A percentile compares a stretch with the other conserved stretches of the same genome.
phyloP scores from a whole-genome alignment of 345 rosid genomes.

The Salix brachista region DNA sequence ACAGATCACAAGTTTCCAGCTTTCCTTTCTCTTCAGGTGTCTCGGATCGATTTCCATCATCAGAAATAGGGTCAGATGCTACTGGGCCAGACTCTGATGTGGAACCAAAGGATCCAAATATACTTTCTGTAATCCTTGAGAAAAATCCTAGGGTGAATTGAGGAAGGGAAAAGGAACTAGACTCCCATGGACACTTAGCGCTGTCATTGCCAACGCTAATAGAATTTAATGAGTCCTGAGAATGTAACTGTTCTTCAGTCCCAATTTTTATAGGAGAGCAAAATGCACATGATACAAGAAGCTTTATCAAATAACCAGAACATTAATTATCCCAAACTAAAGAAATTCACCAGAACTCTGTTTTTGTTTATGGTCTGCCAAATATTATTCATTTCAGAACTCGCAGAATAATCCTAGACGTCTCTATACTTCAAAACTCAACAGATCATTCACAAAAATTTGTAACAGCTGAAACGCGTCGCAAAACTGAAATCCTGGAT shows the following conservation, averaged over 20 bases:
- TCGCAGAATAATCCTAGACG: not conserved
- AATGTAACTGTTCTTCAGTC: constrained; percentile 20
- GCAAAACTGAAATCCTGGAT: not conserved
- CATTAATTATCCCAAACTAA: not conserved
- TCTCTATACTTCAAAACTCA: not conserved
- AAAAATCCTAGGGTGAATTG: constrained; percentile 67
- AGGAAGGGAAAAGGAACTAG: constrained; percentile 50
- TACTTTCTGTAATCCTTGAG: constrained; percentile 43
- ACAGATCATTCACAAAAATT: not conserved
- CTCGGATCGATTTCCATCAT: constrained; percentile 34
- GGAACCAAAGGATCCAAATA: constrained; percentile 53
- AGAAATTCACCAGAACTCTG: not conserved
- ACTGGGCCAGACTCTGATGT: constrained; percentile 34
- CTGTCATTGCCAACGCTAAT: constrained; percentile 29
- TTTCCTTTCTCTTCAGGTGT: constrained; percentile 28
- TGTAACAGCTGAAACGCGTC: not conserved
- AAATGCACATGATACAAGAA: constrained; percentile 8
- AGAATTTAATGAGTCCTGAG: constrained; percentile 47
- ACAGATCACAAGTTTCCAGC: constrained; percentile 29
- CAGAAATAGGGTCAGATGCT: constrained; percentile 32
- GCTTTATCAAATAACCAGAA: not conserved
- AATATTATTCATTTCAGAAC: too few species aligned
- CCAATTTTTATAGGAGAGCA: not conserved
- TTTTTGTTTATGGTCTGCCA: not conserved
- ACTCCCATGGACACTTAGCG: constrained; percentile 28